These are phyloP conservation scores for Trichoderma gracile DNA, from an alignment of 2,329 filamentous ascomycete genomes.

Conservation along the genomic window DNA sequence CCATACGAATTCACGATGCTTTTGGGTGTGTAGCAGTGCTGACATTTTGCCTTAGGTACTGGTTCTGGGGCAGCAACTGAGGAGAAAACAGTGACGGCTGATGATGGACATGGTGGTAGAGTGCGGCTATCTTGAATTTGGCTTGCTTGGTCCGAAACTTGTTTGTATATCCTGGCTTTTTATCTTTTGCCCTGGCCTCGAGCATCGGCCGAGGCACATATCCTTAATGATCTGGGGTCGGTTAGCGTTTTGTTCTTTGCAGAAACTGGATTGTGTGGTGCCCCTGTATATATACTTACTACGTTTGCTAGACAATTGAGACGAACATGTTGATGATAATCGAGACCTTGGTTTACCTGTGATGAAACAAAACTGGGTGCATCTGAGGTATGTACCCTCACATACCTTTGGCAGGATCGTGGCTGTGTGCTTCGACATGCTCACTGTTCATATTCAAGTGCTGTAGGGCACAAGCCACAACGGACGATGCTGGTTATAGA, in stretches of 20 bases:
- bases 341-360: no score
- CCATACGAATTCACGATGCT: neutral
- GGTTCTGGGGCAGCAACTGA: conserved; percentile 38
- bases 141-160: neutral
- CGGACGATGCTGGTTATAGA: no score
- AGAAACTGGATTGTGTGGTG: neutral
- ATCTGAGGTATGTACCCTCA: no score
- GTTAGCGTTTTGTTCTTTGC: conserved; percentile 12
- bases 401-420: no score
- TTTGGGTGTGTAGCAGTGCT: conserved; percentile 14
- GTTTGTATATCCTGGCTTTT: neutral
- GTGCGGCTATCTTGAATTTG: neutral
- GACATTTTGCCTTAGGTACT: conserved; percentile 37
- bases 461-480: no score
- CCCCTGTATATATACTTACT: neutral
- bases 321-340: no score
- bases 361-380: no score
- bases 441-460: no score
- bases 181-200: neutral
- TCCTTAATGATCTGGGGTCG: conserved; percentile 15
- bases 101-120: neutral
- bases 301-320: no score
- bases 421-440: no score
- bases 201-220: neutral
- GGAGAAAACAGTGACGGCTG: neutral